phyloP scores from a whole-genome alignment of 1,139 yeast species.

The Kurtzmaniella quercitrusa region DNA sequence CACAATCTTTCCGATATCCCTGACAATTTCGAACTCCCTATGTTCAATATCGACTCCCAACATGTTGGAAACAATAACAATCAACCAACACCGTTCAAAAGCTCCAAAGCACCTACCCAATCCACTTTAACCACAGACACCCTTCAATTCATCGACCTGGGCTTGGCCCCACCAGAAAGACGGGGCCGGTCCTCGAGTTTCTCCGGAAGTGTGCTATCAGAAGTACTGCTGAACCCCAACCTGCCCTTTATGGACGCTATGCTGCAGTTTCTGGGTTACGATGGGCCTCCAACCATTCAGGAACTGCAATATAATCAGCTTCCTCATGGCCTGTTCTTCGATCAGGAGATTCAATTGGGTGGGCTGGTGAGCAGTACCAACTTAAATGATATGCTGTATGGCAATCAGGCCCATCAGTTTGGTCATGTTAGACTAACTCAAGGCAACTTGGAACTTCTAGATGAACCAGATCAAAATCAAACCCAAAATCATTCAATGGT shows the following conservation, averaged over 20 bases:
- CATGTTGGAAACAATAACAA: constrained; percentile 4
- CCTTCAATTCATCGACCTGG: constrained; percentile 8
- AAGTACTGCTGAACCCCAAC: constrained; percentile 35
- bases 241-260: constrained; percentile 39
- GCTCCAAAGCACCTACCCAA: background rate
- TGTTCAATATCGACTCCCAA: constrained; percentile 28
- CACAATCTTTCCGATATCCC: background rate
- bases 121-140: constrained; percentile 8
- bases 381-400: constrained; percentile 17
- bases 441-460: background rate
- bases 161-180: constrained; percentile 6
- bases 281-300: constrained; percentile 8
- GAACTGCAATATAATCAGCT: constrained; percentile 14
- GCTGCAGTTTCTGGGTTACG: constrained; percentile 24
- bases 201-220: constrained; percentile 25
- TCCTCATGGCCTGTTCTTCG: constrained; percentile 15
- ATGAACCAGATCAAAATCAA: background rate
- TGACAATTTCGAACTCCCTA: constrained; percentile 31
- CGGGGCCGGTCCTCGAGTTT: constrained; percentile 17
- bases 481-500: background rate
- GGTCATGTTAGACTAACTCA: background rate
- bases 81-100: background rate
- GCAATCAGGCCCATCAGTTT: background rate
- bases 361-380: constrained; percentile 39
- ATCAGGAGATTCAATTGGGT: constrained; percentile 37